Evolutionary conservation across 768 basidiomycete species (phyloP), one percentile per base, ranked within the genome.

Genomic region (Pleurotus djamor): DNA sequence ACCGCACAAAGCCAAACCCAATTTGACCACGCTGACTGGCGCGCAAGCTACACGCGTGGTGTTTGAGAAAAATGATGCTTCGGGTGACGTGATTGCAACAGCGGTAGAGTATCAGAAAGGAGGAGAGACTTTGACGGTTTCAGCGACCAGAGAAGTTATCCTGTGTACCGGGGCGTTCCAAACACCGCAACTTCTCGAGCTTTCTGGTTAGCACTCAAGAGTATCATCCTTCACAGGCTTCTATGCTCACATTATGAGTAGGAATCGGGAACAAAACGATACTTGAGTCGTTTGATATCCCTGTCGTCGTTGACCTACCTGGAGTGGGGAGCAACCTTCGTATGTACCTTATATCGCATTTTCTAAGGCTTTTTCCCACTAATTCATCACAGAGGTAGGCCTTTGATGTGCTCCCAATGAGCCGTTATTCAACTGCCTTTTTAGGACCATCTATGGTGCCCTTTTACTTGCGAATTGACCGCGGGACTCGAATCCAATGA

Each of bases 291-390:
- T 61, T 72, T 36, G 65, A 64, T 33, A 74, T 80, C 62, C 54
- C 59, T 17, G 60, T 65, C 44, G 63, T 68, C 41, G 60, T 77
- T 28, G 72, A 79, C 57, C 66, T 78, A 1, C 74, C 76, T 2
- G 71, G 68, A n/a, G 79, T 80, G 38, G 80, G 79, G 9, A 67
- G 72, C 55, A 76, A 79, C 64, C 65, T 80, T 10, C 54, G 54
- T 56, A 32, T 12, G 54, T 56, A n/a, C n/a, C n/a, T n/a, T n/a
- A n/a, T n/a, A n/a, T n/a, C n/a, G n/a, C n/a, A n/a, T n/a, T n/a
- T n/a, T n/a, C n/a, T n/a, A n/a, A n/a, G n/a, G n/a, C n/a, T n/a
- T n/a, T n/a, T n/a, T n/a, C n/a, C 21, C 21, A 28, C 21, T 28
- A 28, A 28, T 28, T 28, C 21, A 28, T 28, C 21, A 28, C 3